These are phyloP conservation scores for Fusarium lyarnte DNA, from an alignment of 2,329 filamentous ascomycete species.

Conservation along the genomic window DNA sequence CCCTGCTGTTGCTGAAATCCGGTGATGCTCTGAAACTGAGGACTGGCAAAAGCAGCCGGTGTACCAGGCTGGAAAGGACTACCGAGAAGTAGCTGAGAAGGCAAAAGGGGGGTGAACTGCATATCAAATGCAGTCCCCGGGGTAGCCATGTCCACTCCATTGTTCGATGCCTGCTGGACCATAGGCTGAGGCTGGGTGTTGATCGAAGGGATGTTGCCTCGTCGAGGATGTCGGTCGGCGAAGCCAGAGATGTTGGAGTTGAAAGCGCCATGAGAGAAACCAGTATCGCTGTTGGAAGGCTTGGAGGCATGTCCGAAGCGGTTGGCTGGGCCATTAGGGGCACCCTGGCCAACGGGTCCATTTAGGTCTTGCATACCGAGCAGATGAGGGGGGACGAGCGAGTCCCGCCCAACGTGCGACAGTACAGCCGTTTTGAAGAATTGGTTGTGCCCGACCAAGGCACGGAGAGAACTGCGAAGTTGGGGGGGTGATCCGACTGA, in stretches of 20 bases:
- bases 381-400: constrained; percentile 84
- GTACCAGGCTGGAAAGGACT: constrained; percentile 97
- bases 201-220: constrained; percentile 88
- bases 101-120: constrained; percentile 97
- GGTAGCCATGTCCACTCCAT: constrained; percentile 79
- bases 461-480: constrained; percentile 34
- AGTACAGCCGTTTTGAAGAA: constrained; percentile 83
- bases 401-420: constrained; percentile 82
- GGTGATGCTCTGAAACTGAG: constrained; percentile 88
- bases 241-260: constrained; percentile 87
- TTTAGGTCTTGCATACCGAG: constrained; percentile 93
- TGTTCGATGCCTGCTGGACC: constrained; percentile 56
- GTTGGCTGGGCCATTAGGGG: constrained; percentile 59
- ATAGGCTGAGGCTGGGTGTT: constrained; percentile 84
- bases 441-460: constrained; percentile 60
- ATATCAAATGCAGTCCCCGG: constrained; percentile 93
- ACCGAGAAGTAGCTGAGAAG: constrained; percentile 91
- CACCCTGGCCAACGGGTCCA: constrained; percentile 61
- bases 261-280: constrained; percentile 93
- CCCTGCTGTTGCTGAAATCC: constrained; percentile 74
- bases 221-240: constrained; percentile 84
- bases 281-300: constrained; percentile 83
- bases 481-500: constrained; percentile 17
- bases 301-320: constrained; percentile 82
- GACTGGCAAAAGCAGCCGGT: constrained; percentile 86